phyloP scores from a whole-genome alignment of 495 filamentous ascomycete species.

The Daldinia bambusicola region DNA sequence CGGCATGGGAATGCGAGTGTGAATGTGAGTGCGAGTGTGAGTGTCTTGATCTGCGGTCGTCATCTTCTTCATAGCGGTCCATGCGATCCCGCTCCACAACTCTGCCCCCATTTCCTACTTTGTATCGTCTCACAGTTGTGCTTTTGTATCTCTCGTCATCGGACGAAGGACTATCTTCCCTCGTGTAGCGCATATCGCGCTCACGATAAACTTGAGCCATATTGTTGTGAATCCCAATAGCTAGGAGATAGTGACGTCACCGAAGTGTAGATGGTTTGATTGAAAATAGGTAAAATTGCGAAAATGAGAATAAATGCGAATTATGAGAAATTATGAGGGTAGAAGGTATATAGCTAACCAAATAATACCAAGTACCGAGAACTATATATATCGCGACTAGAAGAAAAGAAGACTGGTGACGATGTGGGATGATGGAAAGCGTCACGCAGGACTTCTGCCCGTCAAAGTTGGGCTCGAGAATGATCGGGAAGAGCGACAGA shows the following conservation, averaged over 20 bases:
- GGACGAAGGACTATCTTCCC: constrained; percentile 58
- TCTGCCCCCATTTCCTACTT: constrained; percentile 55
- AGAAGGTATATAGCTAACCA: constrained; percentile 6
- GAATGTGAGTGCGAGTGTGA: constrained; percentile 35
- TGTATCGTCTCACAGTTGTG: constrained; percentile 66
- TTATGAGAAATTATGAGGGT: constrained; percentile 5
- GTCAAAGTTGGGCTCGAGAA: constrained; percentile 33
- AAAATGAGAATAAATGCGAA: constrained; percentile 1
- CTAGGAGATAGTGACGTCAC: constrained; percentile 42
- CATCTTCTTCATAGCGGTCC: constrained; percentile 61
- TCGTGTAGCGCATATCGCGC: constrained; percentile 55
- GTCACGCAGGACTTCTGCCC: constrained; percentile 35
- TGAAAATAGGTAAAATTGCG: constrained; percentile 5
- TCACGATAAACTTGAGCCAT: constrained; percentile 63
- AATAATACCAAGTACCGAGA: constrained; percentile 4
- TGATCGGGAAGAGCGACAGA: constrained; percentile 36
- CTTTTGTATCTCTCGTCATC: constrained; percentile 60
- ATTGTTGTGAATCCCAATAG: constrained; percentile 29
- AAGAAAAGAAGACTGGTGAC: constrained; percentile 40
- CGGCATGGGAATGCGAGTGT: constrained; percentile 49
- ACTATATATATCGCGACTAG: constrained; percentile 28
- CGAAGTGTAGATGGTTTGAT: constrained; percentile 15
- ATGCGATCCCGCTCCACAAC: constrained; percentile 51
- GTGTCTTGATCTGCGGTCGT: constrained; percentile 59
- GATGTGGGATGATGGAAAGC: constrained; percentile 43